Evolutionary conservation across 2,329 filamentous ascomycete genomes (phyloP), one percentile per base, ranked within the genome.

Genomic region (Lachnellula hyalina): DNA sequence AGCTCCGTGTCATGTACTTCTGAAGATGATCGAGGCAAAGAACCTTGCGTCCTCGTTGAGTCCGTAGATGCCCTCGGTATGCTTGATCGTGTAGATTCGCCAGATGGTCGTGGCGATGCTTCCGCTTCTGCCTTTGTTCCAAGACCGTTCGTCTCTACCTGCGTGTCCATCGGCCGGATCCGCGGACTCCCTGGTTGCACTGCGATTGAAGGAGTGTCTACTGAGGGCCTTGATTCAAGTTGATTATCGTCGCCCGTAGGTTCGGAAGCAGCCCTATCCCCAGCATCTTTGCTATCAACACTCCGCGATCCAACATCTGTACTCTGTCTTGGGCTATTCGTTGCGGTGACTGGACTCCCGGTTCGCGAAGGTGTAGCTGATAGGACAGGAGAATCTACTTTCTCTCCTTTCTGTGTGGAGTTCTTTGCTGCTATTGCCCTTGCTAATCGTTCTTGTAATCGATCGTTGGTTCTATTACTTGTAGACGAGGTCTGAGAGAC

Each of bases 391-490:
- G 76, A 59, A 74, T 71, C 53, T 72, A 75, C 21, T 72, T 74
- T 61, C 28, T 74, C 75, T 32, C 75, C 67, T 52, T 74, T 76
- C 40, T 72, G 63, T 41, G 61, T 69, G 2, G 74, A 69, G 54
- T 79, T 81, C 67, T 87, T 90, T 56, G 86, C 86, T 3, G 86
- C 90, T 65, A 96, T 83, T 32, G 92, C 94, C 67, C 90, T 89
- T 32, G 93, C 93, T 57, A 99, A 78, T 58, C 91, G 82, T 69
- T 96, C 92, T 68, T 96, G 92, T 44, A 99, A 77, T 51, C 91
- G 84, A 64, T 95, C 91, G 72, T 90, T 94, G 57, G 81, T 76
- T 61, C 83, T 75, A 44, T 67, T 81, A 59, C 78, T 82, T 42
- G 80, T 83, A 5, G 87, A 87, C 21, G 86, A 80, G 61, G 77